Conservation (phyloP, 352 stramenopile genomes). For the Achlya hypogyna region DNA sequence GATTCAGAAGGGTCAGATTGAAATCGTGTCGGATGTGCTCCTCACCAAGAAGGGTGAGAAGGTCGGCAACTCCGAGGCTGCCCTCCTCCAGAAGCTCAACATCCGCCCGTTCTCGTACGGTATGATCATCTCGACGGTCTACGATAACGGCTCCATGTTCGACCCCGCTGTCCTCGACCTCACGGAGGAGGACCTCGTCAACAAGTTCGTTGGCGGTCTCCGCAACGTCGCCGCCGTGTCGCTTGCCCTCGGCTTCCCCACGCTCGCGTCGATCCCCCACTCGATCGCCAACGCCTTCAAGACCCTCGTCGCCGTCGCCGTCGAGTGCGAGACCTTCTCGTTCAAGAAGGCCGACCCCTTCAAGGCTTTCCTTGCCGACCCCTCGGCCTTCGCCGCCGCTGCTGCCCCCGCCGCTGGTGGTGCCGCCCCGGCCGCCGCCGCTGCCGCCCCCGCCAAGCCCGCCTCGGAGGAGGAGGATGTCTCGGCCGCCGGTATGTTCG, state of each 20-base stretch:
- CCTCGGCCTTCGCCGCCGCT: slow-evolving; percentile 88
- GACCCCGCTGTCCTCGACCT: slow-evolving; percentile 97
- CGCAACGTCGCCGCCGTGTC: slow-evolving; percentile 93
- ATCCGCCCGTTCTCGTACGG: slow-evolving; percentile 99
- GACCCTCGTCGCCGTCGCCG: slow-evolving; percentile 91
- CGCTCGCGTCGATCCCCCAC: slow-evolving; percentile 96
- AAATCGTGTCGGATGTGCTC: slow-evolving; percentile 96
- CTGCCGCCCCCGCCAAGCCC: slow-evolving; percentile 49
- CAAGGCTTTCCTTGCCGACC: slow-evolving; percentile 94
- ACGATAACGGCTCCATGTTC: slow-evolving; percentile 99
- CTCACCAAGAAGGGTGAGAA: slow-evolving; percentile 94
- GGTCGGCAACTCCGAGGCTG: slow-evolving; percentile 97
- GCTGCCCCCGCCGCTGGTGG: slow-evolving; percentile 71
- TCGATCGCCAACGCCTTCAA: slow-evolving; percentile 99
- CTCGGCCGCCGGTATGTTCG: slow-evolving; percentile 63
- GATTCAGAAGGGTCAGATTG: slow-evolving; percentile 99
- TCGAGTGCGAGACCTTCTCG: slow-evolving; percentile 94
- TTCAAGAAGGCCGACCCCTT: slow-evolving; percentile 96
- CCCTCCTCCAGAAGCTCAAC: slow-evolving; percentile 97
- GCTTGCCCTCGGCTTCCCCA: slow-evolving; percentile 94
- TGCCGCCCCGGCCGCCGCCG: slow-evolving; percentile 43
- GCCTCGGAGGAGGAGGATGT: slow-evolving; percentile 57
- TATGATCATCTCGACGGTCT: slow-evolving; percentile 94
- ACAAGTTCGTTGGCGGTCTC: slow-evolving; percentile 93
- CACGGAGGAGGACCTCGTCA: slow-evolving; percentile 93